These are phyloP conservation scores for Escovopsis sp. DNA, from an alignment of 2,329 filamentous ascomycete genomes.

Conservation along the genomic window DNA sequence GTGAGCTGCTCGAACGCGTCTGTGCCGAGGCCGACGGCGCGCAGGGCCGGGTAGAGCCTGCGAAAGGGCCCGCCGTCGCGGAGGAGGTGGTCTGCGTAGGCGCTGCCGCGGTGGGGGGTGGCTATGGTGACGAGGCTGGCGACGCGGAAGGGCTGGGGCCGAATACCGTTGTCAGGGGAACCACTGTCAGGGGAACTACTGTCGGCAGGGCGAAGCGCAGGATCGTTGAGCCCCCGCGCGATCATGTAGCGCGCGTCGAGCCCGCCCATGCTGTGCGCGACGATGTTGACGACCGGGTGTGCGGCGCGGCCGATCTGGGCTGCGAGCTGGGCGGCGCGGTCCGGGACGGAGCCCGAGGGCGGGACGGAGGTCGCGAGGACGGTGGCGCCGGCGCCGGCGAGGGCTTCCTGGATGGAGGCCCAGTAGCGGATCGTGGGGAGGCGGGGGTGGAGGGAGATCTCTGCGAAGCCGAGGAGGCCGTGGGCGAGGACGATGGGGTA, in stretches of 20 bases:
- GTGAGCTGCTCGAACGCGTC: slow-evolving; percentile 48
- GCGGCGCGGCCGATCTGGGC: slow-evolving; percentile 31
- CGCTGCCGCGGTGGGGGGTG: slow-evolving; percentile 39
- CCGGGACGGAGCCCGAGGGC: slow-evolving; percentile 44
- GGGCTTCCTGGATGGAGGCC: slow-evolving; percentile 46
- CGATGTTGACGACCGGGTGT: slow-evolving; percentile 49
- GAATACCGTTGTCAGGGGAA: no score
- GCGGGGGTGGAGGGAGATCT: slow-evolving; percentile 35
- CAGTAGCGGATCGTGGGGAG: slow-evolving; percentile 48
- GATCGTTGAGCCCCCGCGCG: slow-evolving; percentile 26
- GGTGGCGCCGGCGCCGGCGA: slow-evolving; percentile 35
- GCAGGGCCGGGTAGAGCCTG: slow-evolving; percentile 37
- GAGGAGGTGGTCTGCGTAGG: slow-evolving; percentile 40
- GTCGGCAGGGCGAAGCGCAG: no score
- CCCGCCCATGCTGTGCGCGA: slow-evolving; percentile 56
- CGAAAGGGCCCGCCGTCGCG: slow-evolving; percentile 31
- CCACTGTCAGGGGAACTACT: no score
- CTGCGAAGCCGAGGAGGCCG: slow-evolving; percentile 48
- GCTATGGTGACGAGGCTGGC: slow-evolving; percentile 39
- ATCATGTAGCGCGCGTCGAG: slow-evolving; percentile 53
- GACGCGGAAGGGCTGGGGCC: slow-evolving; percentile 30
- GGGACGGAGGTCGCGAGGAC: slow-evolving; percentile 49
- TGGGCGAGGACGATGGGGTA: slow-evolving; percentile 51
- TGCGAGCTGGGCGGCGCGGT: slow-evolving; percentile 43
- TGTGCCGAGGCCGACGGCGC: slow-evolving; percentile 38